Percentiles rank a stretch among this genome's conserved stretches.
phyloP scores from a whole-genome alignment of 768 basidiomycete genomes.

The Bullera alba region DNA sequence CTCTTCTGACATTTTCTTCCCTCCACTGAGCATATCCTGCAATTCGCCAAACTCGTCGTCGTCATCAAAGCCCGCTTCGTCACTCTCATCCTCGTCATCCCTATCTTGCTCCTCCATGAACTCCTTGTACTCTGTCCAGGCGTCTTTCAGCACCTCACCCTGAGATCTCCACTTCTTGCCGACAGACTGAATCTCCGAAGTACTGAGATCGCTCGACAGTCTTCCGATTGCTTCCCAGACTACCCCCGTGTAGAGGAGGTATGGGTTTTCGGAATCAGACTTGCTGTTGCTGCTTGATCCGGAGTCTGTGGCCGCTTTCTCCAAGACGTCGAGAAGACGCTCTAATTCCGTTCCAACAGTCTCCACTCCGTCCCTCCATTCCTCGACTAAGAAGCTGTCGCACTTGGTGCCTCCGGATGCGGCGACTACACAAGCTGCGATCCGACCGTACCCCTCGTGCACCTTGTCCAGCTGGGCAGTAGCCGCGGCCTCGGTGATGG shows the following conservation, averaged over 20 bases:
- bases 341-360: conserved; percentile 10
- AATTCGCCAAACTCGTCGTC: conserved; percentile 22
- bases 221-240: conserved; percentile 35
- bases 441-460: conserved; percentile 11
- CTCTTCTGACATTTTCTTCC: conserved; percentile 12
- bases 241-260: conserved; percentile 28
- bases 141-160: conserved; percentile 29
- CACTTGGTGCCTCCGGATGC: not conserved
- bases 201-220: conserved; percentile 6
- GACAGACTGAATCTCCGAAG: conserved; percentile 17
- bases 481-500: conserved; percentile 27
- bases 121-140: conserved; percentile 38
- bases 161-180: conserved; percentile 21
- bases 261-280: conserved; percentile 7
- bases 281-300: not conserved
- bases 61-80: conserved; percentile 4
- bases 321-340: conserved; percentile 10
- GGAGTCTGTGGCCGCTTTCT: not conserved
- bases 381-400: conserved; percentile 12
- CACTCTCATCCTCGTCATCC: conserved; percentile 4
- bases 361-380: conserved; percentile 24
- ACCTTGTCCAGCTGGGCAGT: conserved; percentile 26
- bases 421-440: conserved; percentile 23
- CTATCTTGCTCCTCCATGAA: conserved; percentile 18
- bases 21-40: conserved; percentile 14